A percentile compares a stretch with the other conserved stretches of the same genome.
phyloP scores from a whole-genome alignment of 495 filamentous ascomycete genomes.

The Chaetomium tenue region DNA sequence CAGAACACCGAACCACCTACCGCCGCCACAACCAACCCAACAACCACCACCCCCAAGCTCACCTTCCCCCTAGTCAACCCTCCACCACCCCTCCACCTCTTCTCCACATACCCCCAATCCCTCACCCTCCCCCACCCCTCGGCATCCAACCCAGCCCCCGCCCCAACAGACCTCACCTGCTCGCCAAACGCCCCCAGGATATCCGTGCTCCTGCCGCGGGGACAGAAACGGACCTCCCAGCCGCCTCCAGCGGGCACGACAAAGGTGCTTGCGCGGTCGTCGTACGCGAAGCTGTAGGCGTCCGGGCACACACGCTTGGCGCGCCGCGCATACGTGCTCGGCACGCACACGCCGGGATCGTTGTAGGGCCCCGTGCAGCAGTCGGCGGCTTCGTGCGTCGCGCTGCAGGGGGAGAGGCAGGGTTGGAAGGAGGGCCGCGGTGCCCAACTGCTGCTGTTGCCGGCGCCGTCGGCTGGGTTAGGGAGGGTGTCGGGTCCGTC shows the following conservation, averaged over 20 bases:
- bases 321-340: constrained; percentile 58
- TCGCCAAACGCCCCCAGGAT: constrained; percentile 55
- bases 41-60: neutral
- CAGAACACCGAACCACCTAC: constrained; percentile 1
- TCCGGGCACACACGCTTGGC: constrained; percentile 77
- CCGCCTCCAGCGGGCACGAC: constrained; percentile 62
- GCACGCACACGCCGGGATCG: constrained; percentile 56
- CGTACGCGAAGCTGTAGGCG: constrained; percentile 77
- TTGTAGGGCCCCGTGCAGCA: constrained; percentile 69
- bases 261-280: constrained; percentile 73
- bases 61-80: neutral
- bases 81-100: neutral
- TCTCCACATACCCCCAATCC: constrained; percentile 35
- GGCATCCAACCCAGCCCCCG: constrained; percentile 19
- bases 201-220: constrained; percentile 64
- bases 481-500: constrained; percentile 42
- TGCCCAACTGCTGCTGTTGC: constrained; percentile 28
- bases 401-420: constrained; percentile 67
- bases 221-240: constrained; percentile 76
- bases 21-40: neutral
- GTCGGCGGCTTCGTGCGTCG: constrained; percentile 54
- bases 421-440: constrained; percentile 53
- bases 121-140: constrained; percentile 18
- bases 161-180: constrained; percentile 41
- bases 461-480: constrained; percentile 66